Base-by-base conservation (phyloP, 2,329 filamentous ascomycete species). In the Daldinia eschscholtzii region DNA sequence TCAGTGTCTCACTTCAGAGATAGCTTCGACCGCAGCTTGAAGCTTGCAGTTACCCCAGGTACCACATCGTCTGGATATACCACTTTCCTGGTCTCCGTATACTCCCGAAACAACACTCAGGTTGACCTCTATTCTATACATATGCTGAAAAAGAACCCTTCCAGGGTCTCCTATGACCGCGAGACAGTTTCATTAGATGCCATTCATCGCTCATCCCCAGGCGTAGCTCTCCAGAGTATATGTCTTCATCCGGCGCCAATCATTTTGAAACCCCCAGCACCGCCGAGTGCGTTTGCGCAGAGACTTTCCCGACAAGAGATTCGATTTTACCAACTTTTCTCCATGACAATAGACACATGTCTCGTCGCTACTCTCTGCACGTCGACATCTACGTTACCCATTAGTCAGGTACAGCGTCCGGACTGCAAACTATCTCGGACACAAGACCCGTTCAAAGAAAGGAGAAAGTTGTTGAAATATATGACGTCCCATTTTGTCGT, bases 291-390 rank as follows among this genome's bases (percentile, higher is more conserved):
- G 18, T 68, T 63, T 15, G 67, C 68, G 4, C 65, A 61, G 10
- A 61, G 72, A 12, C 82, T 84, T 57, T 64, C 75, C 9, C 70
- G 78, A 3, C 69, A 79, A 26, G 76, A 76, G 3, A 73, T 83
- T 2, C 77, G 78, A 20, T 86, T 87, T 70, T 86, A 83, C 60
- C 85, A 88, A 66, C 69, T 86, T 13, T 81, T 80, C 59, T 76
- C 80, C 10, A 70, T 88, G 2, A 80, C 76, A 4, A 76, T 78
- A 26, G 79, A 86, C 64, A 76, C 86, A 42, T 79, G 81, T 42
- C 67, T 88, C 15, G 76, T 77, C 39, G 83, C 82, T 57, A 81
- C 80, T 23, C 71, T 78, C 28, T 76, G 74, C 55, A 67, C 67
- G 23, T 74, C 69, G 6, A 69, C 74, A 12, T 73, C 70, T n/a